phyloP scores from a whole-genome alignment of 2,329 filamentous ascomycete species.

The Camillea tinctor region DNA sequence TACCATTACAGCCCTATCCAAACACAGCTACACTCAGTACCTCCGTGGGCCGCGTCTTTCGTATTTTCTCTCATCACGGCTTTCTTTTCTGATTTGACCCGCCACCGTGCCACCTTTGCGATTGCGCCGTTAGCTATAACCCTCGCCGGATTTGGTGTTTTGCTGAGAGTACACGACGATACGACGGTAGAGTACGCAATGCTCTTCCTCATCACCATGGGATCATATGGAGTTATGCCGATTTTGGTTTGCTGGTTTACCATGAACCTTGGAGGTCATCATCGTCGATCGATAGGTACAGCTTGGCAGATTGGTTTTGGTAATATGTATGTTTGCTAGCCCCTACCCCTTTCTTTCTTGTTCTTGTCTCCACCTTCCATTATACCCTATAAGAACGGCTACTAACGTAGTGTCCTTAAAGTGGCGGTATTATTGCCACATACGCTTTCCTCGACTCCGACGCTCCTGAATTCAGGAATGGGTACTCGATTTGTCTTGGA shows the following conservation, averaged over 20 bases:
- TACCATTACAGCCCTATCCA: slow-evolving; percentile 61
- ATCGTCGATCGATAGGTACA: slow-evolving; percentile 64
- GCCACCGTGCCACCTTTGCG: slow-evolving; percentile 74
- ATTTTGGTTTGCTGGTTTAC: slow-evolving; percentile 82
- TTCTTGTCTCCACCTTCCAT: background rate
- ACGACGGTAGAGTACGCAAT: slow-evolving; percentile 69
- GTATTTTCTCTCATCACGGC: slow-evolving; percentile 76
- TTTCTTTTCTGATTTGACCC: slow-evolving; percentile 65
- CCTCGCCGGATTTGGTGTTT: slow-evolving; percentile 73
- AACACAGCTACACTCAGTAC: slow-evolving; percentile 58
- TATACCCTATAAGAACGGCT: background rate
- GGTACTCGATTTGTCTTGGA: slow-evolving; percentile 74
- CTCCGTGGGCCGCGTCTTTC: slow-evolving; percentile 68
- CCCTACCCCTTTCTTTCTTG: background rate
- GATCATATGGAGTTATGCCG: slow-evolving; percentile 85
- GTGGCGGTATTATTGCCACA: slow-evolving; percentile 73
- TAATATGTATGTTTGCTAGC: slow-evolving; percentile 50
- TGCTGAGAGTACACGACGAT: slow-evolving; percentile 70
- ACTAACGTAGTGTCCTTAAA: background rate
- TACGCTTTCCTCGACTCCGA: slow-evolving; percentile 68
- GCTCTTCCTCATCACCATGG: slow-evolving; percentile 78
- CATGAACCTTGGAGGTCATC: slow-evolving; percentile 75
- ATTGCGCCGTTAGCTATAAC: slow-evolving; percentile 66
- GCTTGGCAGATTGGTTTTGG: slow-evolving; percentile 79
- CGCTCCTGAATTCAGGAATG: slow-evolving; percentile 65